A percentile compares a stretch with the other conserved stretches of the same genome.
Conservation (phyloP, 257 asterid species). For the Paulownia fortunei region DNA sequence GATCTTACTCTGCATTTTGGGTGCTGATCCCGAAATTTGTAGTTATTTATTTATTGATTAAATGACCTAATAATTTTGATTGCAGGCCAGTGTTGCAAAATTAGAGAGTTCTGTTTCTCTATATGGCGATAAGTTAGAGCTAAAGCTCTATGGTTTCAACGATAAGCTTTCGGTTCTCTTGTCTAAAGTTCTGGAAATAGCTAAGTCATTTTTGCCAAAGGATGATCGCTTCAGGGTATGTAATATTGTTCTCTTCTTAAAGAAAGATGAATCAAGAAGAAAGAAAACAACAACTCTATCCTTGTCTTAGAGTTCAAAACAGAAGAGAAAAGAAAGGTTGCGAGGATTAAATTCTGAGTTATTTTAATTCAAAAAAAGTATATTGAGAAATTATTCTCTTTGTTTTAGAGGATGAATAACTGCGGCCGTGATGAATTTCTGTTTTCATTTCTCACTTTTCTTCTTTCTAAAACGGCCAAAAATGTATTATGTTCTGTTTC, state of each 20-base stretch:
- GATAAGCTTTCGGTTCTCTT: constrained; percentile 93
- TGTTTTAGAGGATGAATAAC: background rate
- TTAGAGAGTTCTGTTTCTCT: constrained; percentile 89
- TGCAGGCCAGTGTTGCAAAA: constrained; percentile 96
- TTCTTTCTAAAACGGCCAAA: constrained; percentile 2
- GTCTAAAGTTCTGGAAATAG: constrained; percentile 70
- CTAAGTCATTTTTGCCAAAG: constrained; percentile 74
- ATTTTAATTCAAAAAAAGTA: constrained; percentile 19
- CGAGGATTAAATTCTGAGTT: constrained; percentile 9
- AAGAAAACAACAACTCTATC: constrained; percentile 9
- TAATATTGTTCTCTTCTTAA: constrained; percentile 9
- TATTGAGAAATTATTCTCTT: background rate
- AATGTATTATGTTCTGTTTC: constrained; percentile 19
- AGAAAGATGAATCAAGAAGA: constrained; percentile 9
- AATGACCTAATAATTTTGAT: constrained; percentile 20
- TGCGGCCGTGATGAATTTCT: constrained; percentile 26
- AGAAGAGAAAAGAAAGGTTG: background rate
- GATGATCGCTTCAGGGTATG: constrained; percentile 94
- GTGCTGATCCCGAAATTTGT: constrained; percentile 5
- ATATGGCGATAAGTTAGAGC: constrained; percentile 90
- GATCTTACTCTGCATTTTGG: constrained; percentile 23
- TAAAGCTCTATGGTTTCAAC: constrained; percentile 93
- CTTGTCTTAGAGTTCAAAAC: constrained; percentile 14
- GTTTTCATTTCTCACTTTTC: background rate
- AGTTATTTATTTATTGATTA: constrained; percentile 12